These are phyloP conservation scores for Acacia crassicarpa DNA, from an alignment of 306 rosid species.

Conservation along the genomic window DNA sequence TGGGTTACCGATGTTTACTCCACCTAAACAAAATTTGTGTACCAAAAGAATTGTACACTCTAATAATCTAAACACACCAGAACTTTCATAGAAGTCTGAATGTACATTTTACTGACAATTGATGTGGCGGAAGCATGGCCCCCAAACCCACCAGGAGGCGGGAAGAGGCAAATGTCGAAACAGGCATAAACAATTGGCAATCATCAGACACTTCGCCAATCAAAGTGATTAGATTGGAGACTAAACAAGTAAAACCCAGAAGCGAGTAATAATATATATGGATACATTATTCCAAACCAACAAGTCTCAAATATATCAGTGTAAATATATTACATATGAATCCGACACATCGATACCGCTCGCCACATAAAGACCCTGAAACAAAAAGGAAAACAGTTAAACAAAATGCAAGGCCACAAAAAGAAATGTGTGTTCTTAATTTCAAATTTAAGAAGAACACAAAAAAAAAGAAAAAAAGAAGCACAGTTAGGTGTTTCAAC, in stretches of 20 bases:
- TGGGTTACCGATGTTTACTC: no score
- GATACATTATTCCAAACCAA: slow-evolving; percentile 17
- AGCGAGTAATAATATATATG: background rate
- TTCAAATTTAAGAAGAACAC: slow-evolving; percentile 33
- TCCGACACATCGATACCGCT: background rate
- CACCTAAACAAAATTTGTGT: no score
- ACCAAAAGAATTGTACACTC: background rate
- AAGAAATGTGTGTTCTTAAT: slow-evolving; percentile 26
- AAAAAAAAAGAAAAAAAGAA: background rate
- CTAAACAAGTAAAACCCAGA: background rate
- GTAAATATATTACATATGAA: background rate
- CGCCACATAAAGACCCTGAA: background rate
- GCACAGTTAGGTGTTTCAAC: background rate
- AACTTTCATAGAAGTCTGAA: background rate
- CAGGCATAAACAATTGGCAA: background rate
- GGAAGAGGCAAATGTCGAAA: background rate
- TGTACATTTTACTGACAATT: background rate
- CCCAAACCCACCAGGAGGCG: background rate
- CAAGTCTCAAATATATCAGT: background rate
- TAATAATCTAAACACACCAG: background rate
- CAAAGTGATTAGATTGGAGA: background rate
- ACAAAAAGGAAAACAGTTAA: background rate
- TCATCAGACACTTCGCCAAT: background rate
- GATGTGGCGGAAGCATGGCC: background rate
- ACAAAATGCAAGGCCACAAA: background rate